Conservation (phyloP, 2,329 filamentous ascomycete genomes). For the Canariomyces notabilis region DNA sequence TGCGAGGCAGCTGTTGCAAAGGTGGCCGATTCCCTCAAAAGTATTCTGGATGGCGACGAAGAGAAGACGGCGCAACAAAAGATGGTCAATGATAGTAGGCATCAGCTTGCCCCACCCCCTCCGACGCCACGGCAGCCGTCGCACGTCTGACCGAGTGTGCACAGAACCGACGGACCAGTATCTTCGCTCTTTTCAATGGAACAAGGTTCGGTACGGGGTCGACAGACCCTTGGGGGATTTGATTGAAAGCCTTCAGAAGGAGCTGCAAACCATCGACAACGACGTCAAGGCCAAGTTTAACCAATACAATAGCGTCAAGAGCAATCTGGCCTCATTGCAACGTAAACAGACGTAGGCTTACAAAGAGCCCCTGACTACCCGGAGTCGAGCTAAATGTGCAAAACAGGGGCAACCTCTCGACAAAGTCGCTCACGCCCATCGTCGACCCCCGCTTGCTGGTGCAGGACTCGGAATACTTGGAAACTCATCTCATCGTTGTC, state of each 20-base stretch:
- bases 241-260: conserved; percentile 86
- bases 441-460: conserved; percentile 76
- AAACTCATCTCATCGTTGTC: conserved; percentile 90
- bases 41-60: conserved; percentile 78
- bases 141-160: conserved; percentile 12
- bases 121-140: background rate
- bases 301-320: conserved; percentile 90
- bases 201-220: conserved; percentile 93
- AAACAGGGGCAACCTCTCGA: conserved; percentile 82
- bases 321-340: conserved; percentile 73
- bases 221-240: conserved; percentile 87
- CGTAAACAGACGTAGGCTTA: conserved; percentile 74
- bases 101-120: background rate
- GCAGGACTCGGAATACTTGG: conserved; percentile 90
- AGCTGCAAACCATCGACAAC: conserved; percentile 86
- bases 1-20: conserved; percentile 83
- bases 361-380: background rate
- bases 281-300: conserved; percentile 92
- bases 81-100: conserved; percentile 86
- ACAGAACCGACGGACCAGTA: conserved; percentile 95
- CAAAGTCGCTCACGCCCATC: conserved; percentile 86
- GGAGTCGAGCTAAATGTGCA: conserved; percentile 14
- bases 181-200: conserved; percentile 85
- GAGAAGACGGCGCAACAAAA: conserved; percentile 81
- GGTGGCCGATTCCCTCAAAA: conserved; percentile 78